Percentiles rank a stretch among this genome's conserved stretches.
These are phyloP conservation scores for Quaeritorhiza haematococci DNA, from an alignment of 371 early-diverging fungal species.

Conservation along the genomic window DNA sequence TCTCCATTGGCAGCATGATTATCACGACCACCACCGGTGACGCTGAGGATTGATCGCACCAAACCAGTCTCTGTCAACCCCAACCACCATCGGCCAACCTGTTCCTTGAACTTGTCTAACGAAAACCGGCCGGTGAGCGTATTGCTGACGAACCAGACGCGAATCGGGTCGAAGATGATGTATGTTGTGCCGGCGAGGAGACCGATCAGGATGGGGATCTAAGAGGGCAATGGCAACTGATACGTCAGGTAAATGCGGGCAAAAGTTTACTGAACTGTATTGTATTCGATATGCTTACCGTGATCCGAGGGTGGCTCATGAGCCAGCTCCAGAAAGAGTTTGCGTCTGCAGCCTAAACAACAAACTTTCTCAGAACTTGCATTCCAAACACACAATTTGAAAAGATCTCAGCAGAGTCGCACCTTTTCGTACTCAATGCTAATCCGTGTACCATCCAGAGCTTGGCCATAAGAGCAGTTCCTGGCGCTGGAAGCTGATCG, in stretches of 20 bases:
- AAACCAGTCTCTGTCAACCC: neutral
- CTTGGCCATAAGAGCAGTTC: constrained; percentile 79
- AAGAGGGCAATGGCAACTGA: neutral
- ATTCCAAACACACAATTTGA: constrained; percentile 13
- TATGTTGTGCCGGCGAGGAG: constrained; percentile 72
- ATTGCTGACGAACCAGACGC: constrained; percentile 78
- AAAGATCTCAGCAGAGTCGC: neutral
- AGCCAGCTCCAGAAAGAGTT: constrained; percentile 7
- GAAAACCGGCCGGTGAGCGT: constrained; percentile 75
- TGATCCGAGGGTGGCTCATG: constrained; percentile 30
- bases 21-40: neutral
- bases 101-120: constrained; percentile 53
- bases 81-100: neutral
- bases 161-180: constrained; percentile 85
- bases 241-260: constrained; percentile 9
- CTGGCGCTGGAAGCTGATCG: constrained; percentile 83
- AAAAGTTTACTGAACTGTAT: neutral
- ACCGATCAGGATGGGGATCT: constrained; percentile 67
- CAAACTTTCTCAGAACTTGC: too few species aligned
- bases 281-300: constrained; percentile 8
- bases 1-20: neutral
- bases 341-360: neutral
- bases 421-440: constrained; percentile 66
- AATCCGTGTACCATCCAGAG: constrained; percentile 62
- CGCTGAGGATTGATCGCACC: neutral